Base-by-base conservation (phyloP, 768 basidiomycete genomes). In the Porpolomopsis calyptriformis region DNA sequence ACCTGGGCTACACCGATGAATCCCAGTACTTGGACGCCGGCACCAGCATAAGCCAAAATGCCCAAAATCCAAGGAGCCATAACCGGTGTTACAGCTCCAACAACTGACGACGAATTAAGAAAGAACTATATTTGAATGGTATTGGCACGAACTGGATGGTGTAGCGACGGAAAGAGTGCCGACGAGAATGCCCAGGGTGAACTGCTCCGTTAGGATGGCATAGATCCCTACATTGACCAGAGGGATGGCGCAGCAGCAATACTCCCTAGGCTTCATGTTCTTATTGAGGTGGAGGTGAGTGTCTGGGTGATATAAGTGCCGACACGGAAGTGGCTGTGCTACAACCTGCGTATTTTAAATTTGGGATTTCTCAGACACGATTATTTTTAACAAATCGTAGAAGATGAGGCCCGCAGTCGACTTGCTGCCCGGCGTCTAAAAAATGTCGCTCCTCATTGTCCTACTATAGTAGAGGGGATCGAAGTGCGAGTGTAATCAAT, bases 181-280 rank as follows among this genome's bases (percentile, higher is more conserved):
- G 8, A 80, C 75, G 12, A 83, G 49, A 51, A 88, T 57, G 4
- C 76, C 80, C 16, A 82, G 59, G 11, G 76, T 66, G 35, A 87
- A 70, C 64, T 96, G 92, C 60, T 94, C 87, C 0, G 69, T 60
- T 39, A 98, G 62, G 23, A 84, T 76, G 18, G 77, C 62, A 55
- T 96, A 97, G 44, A 97, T 86, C 25, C 96, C 96, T 50, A 79
- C 74, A 67, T 99, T 94, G 51, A 91, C 71, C 40, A 91, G 65
- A 7, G 93, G 93, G 49, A 97, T 83, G 36, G 92, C 92, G 56
- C 86, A 89, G 62, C 91, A 96, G 58, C 91, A 96, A 59, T 91
- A 93, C 39, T 89, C 82, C 67, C 87, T 77, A 43, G 80, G 65
- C 61, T 80, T 85, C 82, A 85, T 83, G 57, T n/a, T n/a, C n/a